Conservation (phyloP, 169 alveolate species). For the Eimeria mitis region DNA sequence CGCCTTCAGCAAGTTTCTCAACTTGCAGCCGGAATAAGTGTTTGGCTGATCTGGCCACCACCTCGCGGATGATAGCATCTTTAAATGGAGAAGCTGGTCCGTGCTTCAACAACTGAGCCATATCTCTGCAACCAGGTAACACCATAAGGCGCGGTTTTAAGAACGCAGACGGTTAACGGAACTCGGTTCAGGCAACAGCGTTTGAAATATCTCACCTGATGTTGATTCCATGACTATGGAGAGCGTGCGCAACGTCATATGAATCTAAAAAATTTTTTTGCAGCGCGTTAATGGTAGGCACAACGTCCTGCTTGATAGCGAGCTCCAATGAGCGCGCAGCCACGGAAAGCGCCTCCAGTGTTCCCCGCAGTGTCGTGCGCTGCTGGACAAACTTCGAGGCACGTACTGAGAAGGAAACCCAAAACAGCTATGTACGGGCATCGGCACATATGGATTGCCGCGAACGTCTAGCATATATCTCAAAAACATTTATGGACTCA, state of each 20-base stretch:
- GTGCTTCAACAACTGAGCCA: slow-evolving; percentile 41
- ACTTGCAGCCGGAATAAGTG: slow-evolving; percentile 75
- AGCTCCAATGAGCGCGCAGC: slow-evolving; percentile 70
- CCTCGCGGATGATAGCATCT: slow-evolving; percentile 76
- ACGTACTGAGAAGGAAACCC: neutral
- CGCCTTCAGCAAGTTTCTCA: slow-evolving; percentile 56
- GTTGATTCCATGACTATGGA: slow-evolving; percentile 78
- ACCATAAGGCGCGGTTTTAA: neutral
- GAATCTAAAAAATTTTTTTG: slow-evolving; percentile 67
- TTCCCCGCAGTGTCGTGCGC: slow-evolving; percentile 36
- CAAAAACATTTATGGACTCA: neutral
- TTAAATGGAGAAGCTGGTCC: slow-evolving; percentile 68
- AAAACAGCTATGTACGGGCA: neutral
- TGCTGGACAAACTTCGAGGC: slow-evolving; percentile 58
- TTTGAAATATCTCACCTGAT: slow-evolving; percentile 15
- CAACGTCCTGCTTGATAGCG: slow-evolving; percentile 62
- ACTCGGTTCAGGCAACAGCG: neutral
- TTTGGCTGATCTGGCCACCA: slow-evolving; percentile 79
- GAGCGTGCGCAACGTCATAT: slow-evolving; percentile 67
- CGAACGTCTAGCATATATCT: neutral
- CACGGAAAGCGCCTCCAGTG: slow-evolving; percentile 54
- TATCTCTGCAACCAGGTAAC: slow-evolving; percentile 29
- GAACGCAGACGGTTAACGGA: neutral
- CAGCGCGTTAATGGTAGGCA: slow-evolving; percentile 68
- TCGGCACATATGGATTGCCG: neutral